Evolutionary conservation across 179 eudicot genomes (phyloP).

Genomic region (Silene vulgaris): DNA sequence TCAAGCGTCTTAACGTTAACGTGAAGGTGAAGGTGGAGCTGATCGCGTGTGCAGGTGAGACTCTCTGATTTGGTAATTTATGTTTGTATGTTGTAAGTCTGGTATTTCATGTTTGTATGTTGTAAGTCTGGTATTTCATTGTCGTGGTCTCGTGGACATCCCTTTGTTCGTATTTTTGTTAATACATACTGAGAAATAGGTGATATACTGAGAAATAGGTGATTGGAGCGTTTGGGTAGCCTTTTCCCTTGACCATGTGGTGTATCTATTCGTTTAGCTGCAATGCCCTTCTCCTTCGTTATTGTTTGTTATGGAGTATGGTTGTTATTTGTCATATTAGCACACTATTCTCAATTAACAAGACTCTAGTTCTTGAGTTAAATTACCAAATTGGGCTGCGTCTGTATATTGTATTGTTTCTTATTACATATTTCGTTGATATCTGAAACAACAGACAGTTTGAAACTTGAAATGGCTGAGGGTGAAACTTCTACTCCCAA

Average conservation of each 20-base stretch:
- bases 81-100: too few species aligned
- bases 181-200: too few species aligned
- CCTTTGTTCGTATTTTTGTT: neutral
- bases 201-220: too few species aligned
- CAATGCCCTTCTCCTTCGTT: neutral
- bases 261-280: neutral
- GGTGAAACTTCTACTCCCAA: constrained; percentile 40
- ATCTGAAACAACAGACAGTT: neutral
- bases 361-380: neutral
- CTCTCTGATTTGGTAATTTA: too few species aligned
- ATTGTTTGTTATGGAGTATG: neutral
- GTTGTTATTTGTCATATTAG: neutral
- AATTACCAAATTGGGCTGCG: neutral
- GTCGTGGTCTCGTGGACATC: neutral
- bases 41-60: too few species aligned
- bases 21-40: too few species aligned
- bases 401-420: neutral
- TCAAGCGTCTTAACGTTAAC: too few species aligned
- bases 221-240: neutral
- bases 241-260: neutral
- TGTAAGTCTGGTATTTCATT: neutral
- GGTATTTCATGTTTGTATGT: too few species aligned
- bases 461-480: constrained; percentile 49
- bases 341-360: neutral
- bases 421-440: neutral